A percentile compares a stretch with the other conserved stretches of the same genome.
phyloP scores from a whole-genome alignment of 2,329 filamentous ascomycete genomes.

The Sporothrix globosa region DNA sequence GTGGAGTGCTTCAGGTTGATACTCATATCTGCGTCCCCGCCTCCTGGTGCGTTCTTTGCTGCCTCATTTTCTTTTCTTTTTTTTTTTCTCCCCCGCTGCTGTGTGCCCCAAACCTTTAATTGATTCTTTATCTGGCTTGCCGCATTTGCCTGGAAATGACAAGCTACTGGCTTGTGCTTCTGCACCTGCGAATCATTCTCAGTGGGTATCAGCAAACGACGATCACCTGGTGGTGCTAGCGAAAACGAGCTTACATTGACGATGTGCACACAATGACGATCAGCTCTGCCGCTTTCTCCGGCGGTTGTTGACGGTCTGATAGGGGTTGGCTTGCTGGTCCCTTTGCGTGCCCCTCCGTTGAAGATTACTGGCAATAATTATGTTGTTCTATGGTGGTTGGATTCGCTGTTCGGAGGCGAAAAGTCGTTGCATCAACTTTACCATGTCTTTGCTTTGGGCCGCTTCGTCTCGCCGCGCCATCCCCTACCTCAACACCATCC shows the following conservation, averaged over 20 bases:
- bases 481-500: constrained; percentile 10
- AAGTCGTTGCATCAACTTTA: neutral
- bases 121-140: neutral
- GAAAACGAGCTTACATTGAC: constrained; percentile 1
- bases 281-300: neutral
- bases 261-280: constrained; percentile 21
- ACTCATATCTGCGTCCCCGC: neutral
- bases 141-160: constrained; percentile 7
- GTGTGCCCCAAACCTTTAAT: neutral
- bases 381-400: neutral
- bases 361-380: neutral
- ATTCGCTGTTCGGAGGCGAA: neutral
- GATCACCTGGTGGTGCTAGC: constrained; percentile 7
- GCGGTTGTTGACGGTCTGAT: neutral
- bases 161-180: neutral
- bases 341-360: neutral
- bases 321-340: neutral
- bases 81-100: neutral
- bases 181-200: neutral
- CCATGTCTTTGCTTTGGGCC: neutral
- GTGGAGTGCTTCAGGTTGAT: constrained; percentile 24
- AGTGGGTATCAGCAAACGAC: neutral
- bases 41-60: neutral
- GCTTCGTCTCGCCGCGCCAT: neutral
- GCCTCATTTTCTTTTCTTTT: no score